These are phyloP conservation scores for Parachlorella kessleri DNA, from an alignment of 139 green algal genomes.

Conservation along the genomic window DNA sequence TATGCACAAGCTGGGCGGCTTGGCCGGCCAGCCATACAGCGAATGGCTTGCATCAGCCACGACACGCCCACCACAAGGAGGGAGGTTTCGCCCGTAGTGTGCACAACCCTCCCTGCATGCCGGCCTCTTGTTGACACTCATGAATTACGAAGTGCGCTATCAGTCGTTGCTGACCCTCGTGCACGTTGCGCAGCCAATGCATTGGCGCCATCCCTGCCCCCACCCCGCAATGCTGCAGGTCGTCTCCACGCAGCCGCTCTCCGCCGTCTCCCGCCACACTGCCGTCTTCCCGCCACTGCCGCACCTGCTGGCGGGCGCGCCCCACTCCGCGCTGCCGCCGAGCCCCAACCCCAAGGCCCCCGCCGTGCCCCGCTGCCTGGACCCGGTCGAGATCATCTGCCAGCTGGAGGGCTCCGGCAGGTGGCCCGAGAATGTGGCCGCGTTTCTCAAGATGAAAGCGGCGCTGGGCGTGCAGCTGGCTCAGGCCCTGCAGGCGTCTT, in stretches of 20 bases:
- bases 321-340: slow-evolving; percentile 5
- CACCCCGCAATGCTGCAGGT: slow-evolving; percentile 63
- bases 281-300: slow-evolving; percentile 63
- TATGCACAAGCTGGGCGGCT: too few species aligned
- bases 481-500: slow-evolving; percentile 43
- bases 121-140: too few species aligned
- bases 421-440: slow-evolving; percentile 64
- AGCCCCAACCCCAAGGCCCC: not conserved
- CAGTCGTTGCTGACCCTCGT: too few species aligned
- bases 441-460: slow-evolving; percentile 76
- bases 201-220: too few species aligned
- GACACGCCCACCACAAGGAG: too few species aligned
- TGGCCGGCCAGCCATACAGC: too few species aligned
- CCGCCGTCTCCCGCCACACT: slow-evolving; percentile 54
- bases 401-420: slow-evolving; percentile 77
- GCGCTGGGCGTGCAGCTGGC: slow-evolving; percentile 78
- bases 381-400: slow-evolving; percentile 71
- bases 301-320: slow-evolving; percentile 63
- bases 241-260: slow-evolving; percentile 66
- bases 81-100: too few species aligned
- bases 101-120: too few species aligned
- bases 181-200: too few species aligned
- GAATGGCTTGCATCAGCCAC: too few species aligned
- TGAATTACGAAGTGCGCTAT: too few species aligned
- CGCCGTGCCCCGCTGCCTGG: slow-evolving; percentile 60